phyloP scores from a whole-genome alignment of 1,284 basidiomycete species.

The Takashimella koratensis region DNA sequence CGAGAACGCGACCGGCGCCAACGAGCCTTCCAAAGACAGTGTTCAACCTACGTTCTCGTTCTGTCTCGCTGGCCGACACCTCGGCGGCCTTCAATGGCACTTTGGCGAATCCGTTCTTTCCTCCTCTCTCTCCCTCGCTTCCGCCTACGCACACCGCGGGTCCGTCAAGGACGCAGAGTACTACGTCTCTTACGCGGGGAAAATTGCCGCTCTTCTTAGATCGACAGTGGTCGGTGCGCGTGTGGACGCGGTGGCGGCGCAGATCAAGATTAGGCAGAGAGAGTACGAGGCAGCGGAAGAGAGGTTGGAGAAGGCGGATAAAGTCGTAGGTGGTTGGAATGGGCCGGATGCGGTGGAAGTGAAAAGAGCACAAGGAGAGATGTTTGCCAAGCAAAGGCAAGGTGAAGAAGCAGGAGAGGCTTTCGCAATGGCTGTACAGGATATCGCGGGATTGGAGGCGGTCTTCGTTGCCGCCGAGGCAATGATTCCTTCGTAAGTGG shows the following conservation, averaged over 20 bases:
- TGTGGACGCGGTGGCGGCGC: conserved; percentile 62
- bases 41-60: conserved; percentile 1
- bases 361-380: conserved; percentile 58
- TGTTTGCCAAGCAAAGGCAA: conserved; percentile 51
- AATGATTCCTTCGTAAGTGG: conserved; percentile 27
- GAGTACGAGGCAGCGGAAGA: conserved; percentile 57
- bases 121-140: conserved; percentile 61
- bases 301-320: conserved; percentile 56
- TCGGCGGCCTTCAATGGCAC: conserved; percentile 67
- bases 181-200: conserved; percentile 67
- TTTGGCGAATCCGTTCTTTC: conserved; percentile 62
- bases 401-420: conserved; percentile 54
- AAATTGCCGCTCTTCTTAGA: conserved; percentile 64
- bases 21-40: conserved; percentile 28
- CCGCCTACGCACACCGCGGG: conserved; percentile 65
- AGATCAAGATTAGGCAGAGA: conserved; percentile 64
- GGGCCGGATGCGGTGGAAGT: conserved; percentile 60
- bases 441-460: conserved; percentile 33
- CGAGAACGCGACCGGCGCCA: conserved; percentile 29
- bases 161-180: conserved; percentile 77
- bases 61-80: conserved; percentile 34
- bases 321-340: conserved; percentile 22
- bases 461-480: conserved; percentile 35
- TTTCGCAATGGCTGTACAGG: conserved; percentile 38
- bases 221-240: conserved; percentile 63